Evolutionary conservation across 441 rosid species (phyloP), one percentile per base, ranked within the genome.

Genomic region (Biscutella laevigata): DNA sequence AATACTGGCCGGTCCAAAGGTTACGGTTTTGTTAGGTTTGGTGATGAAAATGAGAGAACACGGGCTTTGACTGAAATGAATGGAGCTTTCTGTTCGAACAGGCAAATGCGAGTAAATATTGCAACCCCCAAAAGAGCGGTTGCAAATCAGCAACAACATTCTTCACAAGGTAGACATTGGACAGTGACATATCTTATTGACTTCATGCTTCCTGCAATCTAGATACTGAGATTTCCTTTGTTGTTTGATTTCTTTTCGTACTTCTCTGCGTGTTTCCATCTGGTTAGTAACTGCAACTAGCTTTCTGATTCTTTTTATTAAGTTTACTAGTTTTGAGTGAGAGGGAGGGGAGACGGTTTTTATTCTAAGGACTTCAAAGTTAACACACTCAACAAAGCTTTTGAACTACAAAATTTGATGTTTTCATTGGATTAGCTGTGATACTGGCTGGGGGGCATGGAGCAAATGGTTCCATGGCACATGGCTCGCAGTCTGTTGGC

Each of bases 91-190:
- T 83, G 90, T 69, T 80, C 69, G 14, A 79, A 84, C 75, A 80
- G 99, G 68, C 89, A 86, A 7, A 92, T 92, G 94, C 95, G 97
- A n/a, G 73, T 86, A 24, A 81, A 85, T 62, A 82, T 81, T 51
- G 99, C 99, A 27, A 92, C 99, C 11, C 99, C 99, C 16, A 92
- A 82, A 69, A 88, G 86, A 53, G 83, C 88, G 4, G 76, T 85
- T 42, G 78, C 80, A 38, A 73, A 76, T 60, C 95, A 80, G 66
- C 94, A 83, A 53, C 97, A 86, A 56, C 78, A 84, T 71, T 82
- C 86, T 53, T 86, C 99, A 16, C 97, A 88, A 82, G 97, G 99
- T 87, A 74, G 27, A 19, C 42, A 17, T 3, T 17, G 3, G 20
- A 17, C 38, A 5, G 5, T 53, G 30, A 62, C 48, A 10, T 45